Base-by-base conservation (phyloP, 495 filamentous ascomycete species). In the Gamarada debralockiae region DNA sequence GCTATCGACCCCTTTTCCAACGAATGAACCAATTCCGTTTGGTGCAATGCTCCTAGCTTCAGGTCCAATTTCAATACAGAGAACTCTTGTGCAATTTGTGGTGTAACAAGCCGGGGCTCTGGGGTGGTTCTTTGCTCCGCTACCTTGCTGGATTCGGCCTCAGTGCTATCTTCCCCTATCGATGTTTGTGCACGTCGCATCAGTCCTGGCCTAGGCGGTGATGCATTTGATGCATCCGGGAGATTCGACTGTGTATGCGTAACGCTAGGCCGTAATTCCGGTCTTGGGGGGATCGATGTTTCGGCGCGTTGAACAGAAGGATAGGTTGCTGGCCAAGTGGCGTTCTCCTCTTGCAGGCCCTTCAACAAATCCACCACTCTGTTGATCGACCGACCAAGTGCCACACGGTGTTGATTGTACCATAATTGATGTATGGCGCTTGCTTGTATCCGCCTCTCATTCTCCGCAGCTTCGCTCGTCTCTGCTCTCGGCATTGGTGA, bases 1-100 rank as follows among this genome's bases (percentile, higher is more conserved):
- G 93, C 93, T 56, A 98, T 82, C 3, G 93, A 93, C 5, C 74
- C 69, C 70, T 96, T 97, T 64, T 97, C 92, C 59, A 97, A 67
- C n/a, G 93, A 97, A 69, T 97, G 95, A 15, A 97, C 92, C 20
- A 97, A 78, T 57, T 97, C 93, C 0, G 88, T 77, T 64, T 96
- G 93, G 20, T 89, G 85, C 36, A 95, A 61, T 10, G 85, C 76
- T 15, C 91, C 92, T 33, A 98, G 76, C 65, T 97, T 97, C 61
- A 97, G 66, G 64, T 98, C 92, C 53, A 98, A 69, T 69, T 97
- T 98, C 50, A 98, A 70, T 34, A 98, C 85, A 0, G 91, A 96
- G 59, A 97, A 98, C 55, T 98, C 89, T 48, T 96, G 90, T 3
- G 92, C 90, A 51, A 97, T 92, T 70, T 97, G 87, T 18, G 91